phyloP scores from a whole-genome alignment of 2,329 filamentous ascomycete genomes.

The Phaeoacremonium minimum region DNA sequence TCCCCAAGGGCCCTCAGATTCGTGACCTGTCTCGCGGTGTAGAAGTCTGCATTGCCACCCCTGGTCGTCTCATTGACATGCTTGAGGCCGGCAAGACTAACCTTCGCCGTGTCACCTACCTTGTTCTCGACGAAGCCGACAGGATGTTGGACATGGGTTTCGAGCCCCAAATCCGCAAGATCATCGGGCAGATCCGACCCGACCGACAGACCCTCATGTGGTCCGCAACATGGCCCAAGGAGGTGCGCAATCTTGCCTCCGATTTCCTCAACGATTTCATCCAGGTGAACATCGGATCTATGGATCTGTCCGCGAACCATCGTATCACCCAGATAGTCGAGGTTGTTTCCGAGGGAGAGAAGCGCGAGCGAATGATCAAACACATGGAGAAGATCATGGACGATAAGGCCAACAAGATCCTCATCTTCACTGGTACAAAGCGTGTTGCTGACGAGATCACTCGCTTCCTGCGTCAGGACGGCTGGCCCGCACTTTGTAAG shows the following conservation, averaged over 20 bases:
- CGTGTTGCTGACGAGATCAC: slow-evolving; percentile 98
- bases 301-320: slow-evolving; percentile 95
- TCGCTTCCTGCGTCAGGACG: slow-evolving; percentile 92
- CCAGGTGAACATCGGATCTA: slow-evolving; percentile 96
- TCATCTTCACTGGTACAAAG: slow-evolving; percentile 92
- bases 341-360: slow-evolving; percentile 93
- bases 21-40: slow-evolving; percentile 92
- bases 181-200: slow-evolving; percentile 93
- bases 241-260: slow-evolving; percentile 84
- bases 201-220: slow-evolving; percentile 99
- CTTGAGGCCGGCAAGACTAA: slow-evolving; percentile 97
- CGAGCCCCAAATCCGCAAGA: slow-evolving; percentile 98
- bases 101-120: slow-evolving; percentile 93
- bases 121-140: slow-evolving; percentile 97
- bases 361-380: slow-evolving; percentile 96
- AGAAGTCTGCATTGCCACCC: slow-evolving; percentile 97
- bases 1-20: slow-evolving; percentile 95
- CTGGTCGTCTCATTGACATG: slow-evolving; percentile 97
- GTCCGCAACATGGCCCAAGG: slow-evolving; percentile 99
- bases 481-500: slow-evolving; percentile 96
- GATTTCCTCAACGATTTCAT: slow-evolving; percentile 96
- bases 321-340: slow-evolving; percentile 97
- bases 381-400: slow-evolving; percentile 98
- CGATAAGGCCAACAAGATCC: slow-evolving; percentile 84
- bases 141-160: slow-evolving; percentile 99